phyloP scores from a whole-genome alignment of 441 rosid genomes.

The Euphorbia celastroides region DNA sequence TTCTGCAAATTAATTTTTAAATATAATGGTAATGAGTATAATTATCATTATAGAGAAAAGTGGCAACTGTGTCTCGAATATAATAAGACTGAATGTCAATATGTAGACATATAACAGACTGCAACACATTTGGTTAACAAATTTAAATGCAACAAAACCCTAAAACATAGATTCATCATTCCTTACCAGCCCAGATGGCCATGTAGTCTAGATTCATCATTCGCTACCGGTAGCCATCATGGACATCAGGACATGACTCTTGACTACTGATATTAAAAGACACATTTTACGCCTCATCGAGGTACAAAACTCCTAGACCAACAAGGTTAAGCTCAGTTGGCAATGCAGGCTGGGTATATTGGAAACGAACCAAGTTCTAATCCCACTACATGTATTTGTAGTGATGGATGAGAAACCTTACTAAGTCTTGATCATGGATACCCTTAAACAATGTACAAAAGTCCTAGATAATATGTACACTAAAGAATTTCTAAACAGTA shows the following conservation, averaged over 20 bases:
- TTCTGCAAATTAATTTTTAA: conserved; percentile 41
- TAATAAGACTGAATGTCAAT: neutral
- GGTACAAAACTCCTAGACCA: neutral
- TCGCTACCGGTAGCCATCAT: neutral
- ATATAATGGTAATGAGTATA: neutral
- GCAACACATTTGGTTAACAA: neutral
- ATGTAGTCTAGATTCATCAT: neutral
- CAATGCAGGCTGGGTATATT: too few species aligned
- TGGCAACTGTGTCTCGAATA: neutral
- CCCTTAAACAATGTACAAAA: too few species aligned
- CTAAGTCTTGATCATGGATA: too few species aligned
- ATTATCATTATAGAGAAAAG: neutral
- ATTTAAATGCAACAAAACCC: neutral
- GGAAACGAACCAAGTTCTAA: too few species aligned
- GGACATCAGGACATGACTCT: too few species aligned
- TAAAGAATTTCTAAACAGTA: neutral
- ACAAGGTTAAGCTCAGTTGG: too few species aligned
- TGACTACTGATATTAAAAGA: neutral
- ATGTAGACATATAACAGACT: neutral
- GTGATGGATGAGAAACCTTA: too few species aligned
- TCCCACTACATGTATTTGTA: too few species aligned
- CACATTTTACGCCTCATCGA: neutral
- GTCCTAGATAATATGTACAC: too few species aligned
- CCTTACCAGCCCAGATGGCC: too few species aligned
- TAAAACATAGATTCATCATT: neutral